phyloP scores from a whole-genome alignment of 345 rosid species.

The Psidium guajava region DNA sequence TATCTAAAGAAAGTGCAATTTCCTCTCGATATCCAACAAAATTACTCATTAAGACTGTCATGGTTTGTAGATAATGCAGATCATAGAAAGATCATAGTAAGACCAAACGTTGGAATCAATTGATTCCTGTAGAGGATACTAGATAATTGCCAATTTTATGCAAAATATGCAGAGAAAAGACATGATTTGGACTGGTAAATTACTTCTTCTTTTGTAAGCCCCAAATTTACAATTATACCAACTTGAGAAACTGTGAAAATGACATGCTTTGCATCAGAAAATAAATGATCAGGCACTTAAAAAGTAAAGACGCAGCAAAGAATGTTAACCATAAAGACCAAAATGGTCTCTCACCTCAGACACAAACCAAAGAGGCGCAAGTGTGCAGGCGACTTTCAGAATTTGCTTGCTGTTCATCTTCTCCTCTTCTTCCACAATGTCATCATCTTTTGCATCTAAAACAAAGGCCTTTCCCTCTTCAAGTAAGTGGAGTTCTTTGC shows the following conservation, averaged over 20 bases:
- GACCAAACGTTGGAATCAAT: not conserved
- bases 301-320: not conserved
- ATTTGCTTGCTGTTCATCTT: slow-evolving; percentile 3
- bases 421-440: not conserved
- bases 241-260: not conserved
- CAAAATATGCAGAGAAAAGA: too few relatives aligned
- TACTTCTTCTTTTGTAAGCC: too few relatives aligned
- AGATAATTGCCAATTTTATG: not conserved
- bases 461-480: slow-evolving; percentile 3
- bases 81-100: not conserved
- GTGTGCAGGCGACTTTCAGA: not conserved
- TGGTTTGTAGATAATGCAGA: not conserved
- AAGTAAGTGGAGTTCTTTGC: not conserved
- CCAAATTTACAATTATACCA: too few relatives aligned
- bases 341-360: slow-evolving; percentile 20
- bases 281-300: not conserved
- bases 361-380: slow-evolving; percentile 36
- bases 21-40: not conserved
- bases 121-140: not conserved
- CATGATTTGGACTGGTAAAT: too few relatives aligned
- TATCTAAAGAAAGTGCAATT: not conserved
- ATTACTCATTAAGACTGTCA: not conserved
- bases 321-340: not conserved
- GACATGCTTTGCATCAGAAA: not conserved
- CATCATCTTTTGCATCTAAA: not conserved